Evolutionary conservation across 2,329 filamentous ascomycete genomes (phyloP).

Genomic region (Phyllosticta citribraziliensis): DNA sequence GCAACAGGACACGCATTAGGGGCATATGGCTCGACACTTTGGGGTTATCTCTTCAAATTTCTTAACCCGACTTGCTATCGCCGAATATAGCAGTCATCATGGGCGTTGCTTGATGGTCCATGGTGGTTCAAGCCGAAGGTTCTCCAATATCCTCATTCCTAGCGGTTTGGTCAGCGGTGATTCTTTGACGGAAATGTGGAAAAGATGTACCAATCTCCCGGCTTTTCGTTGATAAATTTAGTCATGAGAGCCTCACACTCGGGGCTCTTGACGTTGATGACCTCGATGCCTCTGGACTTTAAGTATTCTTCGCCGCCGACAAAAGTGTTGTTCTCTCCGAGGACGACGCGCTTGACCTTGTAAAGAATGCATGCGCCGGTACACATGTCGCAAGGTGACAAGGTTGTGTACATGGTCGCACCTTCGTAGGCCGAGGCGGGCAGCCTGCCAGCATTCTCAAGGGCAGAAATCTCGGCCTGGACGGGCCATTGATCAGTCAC

Average conservation of each 20-base stretch:
- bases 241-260: constrained; percentile 62
- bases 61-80: background rate
- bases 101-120: background rate
- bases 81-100: background rate
- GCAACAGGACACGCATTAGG: background rate
- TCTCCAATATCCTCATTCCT: constrained; percentile 28
- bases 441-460: constrained; percentile 63
- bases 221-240: constrained; percentile 61
- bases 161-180: constrained; percentile 1
- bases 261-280: constrained; percentile 57
- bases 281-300: constrained; percentile 57
- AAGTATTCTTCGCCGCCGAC: constrained; percentile 64
- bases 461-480: constrained; percentile 66
- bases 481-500: background rate
- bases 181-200: background rate
- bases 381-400: constrained; percentile 75
- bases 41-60: background rate
- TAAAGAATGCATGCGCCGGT: constrained; percentile 70
- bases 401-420: constrained; percentile 74
- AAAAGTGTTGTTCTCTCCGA: constrained; percentile 64
- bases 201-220: constrained; percentile 54
- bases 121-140: constrained; percentile 1
- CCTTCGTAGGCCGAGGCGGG: constrained; percentile 59
- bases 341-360: constrained; percentile 62
- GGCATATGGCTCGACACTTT: background rate